Evolutionary conservation across 2,329 filamentous ascomycete genomes (phyloP).

Genomic region (Alternaria triticina): DNA sequence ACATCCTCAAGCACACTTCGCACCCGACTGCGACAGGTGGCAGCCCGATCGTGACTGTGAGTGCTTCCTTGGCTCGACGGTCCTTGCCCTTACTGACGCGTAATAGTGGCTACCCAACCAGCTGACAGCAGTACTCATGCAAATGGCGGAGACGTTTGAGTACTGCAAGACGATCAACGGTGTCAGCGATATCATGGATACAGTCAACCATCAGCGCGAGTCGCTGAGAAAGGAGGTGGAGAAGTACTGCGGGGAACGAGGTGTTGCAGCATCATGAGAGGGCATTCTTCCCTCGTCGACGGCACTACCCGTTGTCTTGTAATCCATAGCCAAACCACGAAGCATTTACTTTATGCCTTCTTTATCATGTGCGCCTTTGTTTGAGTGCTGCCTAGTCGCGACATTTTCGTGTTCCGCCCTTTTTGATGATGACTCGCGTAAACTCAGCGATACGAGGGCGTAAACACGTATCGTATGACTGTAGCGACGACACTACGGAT

Average conservation of each 20-base stretch:
- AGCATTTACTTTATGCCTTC: neutral
- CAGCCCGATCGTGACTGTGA: slow-evolving; percentile 75
- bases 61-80: slow-evolving; percentile 9
- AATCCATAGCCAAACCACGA: neutral
- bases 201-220: slow-evolving; percentile 67
- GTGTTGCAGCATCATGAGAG: slow-evolving; percentile 39
- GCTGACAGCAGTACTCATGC: slow-evolving; percentile 72
- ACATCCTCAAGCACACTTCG: slow-evolving; percentile 77
- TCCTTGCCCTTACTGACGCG: slow-evolving; percentile 8
- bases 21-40: slow-evolving; percentile 83
- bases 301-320: neutral
- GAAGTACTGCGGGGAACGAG: slow-evolving; percentile 73
- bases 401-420: slow-evolving; percentile 32
- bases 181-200: slow-evolving; percentile 71
- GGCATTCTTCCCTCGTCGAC: neutral
- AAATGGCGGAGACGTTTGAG: slow-evolving; percentile 69
- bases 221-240: slow-evolving; percentile 75
- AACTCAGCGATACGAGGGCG: slow-evolving; percentile 6
- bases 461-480: slow-evolving; percentile 2
- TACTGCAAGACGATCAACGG: slow-evolving; percentile 54
- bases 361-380: neutral
- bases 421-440: slow-evolving; percentile 2
- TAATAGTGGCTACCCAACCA: slow-evolving; percentile 78
- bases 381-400: neutral
- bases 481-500: neutral